Percentiles rank a stretch among this genome's conserved stretches.
Conservation (phyloP, 2,329 filamentous ascomycete species). For the Lasiodiplodia sp. region DNA sequence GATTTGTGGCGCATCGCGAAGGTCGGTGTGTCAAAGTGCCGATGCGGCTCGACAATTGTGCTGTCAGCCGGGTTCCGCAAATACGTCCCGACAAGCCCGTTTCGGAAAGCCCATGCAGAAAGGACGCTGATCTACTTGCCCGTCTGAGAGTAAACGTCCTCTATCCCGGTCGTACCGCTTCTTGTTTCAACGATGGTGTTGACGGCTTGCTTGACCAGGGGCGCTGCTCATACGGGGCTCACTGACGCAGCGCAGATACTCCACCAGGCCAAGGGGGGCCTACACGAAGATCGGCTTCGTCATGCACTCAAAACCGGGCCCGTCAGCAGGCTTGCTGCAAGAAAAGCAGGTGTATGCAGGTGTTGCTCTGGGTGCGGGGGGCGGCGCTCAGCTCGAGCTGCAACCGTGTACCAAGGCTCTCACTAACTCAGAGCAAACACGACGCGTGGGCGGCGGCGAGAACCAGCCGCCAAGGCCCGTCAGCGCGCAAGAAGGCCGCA, state of each 20-base stretch:
- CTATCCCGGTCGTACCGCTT: slow-evolving; percentile 13
- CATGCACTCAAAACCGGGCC: not conserved
- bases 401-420: not conserved
- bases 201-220: not conserved
- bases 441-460: not conserved
- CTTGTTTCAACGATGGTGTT: not conserved
- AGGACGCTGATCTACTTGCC: slow-evolving; percentile 23
- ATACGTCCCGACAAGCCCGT: slow-evolving; percentile 1
- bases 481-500: not conserved
- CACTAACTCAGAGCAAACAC: not conserved
- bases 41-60: not conserved
- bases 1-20: not conserved
- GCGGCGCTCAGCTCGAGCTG: not conserved
- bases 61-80: slow-evolving; percentile 15
- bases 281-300: slow-evolving; percentile 14
- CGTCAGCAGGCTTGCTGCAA: not conserved
- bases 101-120: slow-evolving; percentile 18
- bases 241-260: not conserved
- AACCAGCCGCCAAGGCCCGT: slow-evolving; percentile 4
- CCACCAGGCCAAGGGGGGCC: slow-evolving; percentile 14
- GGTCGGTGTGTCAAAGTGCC: not conserved
- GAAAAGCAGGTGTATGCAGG: not conserved
- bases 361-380: not conserved
- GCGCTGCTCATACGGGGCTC: not conserved
- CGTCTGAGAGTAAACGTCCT: slow-evolving; percentile 10